phyloP scores from a whole-genome alignment of 2,329 filamentous ascomycete species.

The Aspergillus sp. region DNA sequence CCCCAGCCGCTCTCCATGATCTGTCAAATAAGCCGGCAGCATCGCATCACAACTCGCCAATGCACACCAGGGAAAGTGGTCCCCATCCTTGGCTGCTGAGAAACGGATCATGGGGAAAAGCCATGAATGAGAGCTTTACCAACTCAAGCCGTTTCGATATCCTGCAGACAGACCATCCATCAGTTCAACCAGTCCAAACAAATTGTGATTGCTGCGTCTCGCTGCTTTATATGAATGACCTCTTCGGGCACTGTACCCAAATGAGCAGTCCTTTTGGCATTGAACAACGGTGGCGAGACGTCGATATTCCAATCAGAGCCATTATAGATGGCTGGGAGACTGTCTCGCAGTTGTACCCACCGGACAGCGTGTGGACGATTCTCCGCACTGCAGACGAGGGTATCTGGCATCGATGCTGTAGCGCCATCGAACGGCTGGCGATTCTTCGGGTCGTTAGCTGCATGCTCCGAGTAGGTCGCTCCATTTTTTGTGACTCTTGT shows the following conservation, averaged over 20 bases:
- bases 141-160: too few relatives aligned
- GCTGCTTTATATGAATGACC: conserved; percentile 9
- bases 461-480: conserved; percentile 8
- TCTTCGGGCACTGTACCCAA: conserved; percentile 5
- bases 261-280: neutral
- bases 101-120: too few relatives aligned
- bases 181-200: neutral
- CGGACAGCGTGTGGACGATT: conserved; percentile 10
- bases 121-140: too few relatives aligned
- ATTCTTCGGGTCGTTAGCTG: conserved; percentile 6
- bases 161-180: neutral
- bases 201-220: conserved; percentile 5
- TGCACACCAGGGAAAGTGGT: too few relatives aligned
- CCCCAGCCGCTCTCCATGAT: too few relatives aligned
- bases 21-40: too few relatives aligned
- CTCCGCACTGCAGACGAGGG: conserved; percentile 8
- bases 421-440: conserved; percentile 3
- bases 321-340: conserved; percentile 10
- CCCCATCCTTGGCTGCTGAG: too few relatives aligned
- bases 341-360: conserved; percentile 2
- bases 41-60: too few relatives aligned
- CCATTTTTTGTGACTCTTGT: neutral
- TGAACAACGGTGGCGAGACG: conserved; percentile 7
- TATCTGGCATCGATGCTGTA: conserved; percentile 8
- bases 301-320: conserved; percentile 11